Percentiles rank a stretch among this genome's conserved stretches.
phyloP scores from a whole-genome alignment of 1,284 basidiomycete species.

The Cryptococcus sp. region DNA sequence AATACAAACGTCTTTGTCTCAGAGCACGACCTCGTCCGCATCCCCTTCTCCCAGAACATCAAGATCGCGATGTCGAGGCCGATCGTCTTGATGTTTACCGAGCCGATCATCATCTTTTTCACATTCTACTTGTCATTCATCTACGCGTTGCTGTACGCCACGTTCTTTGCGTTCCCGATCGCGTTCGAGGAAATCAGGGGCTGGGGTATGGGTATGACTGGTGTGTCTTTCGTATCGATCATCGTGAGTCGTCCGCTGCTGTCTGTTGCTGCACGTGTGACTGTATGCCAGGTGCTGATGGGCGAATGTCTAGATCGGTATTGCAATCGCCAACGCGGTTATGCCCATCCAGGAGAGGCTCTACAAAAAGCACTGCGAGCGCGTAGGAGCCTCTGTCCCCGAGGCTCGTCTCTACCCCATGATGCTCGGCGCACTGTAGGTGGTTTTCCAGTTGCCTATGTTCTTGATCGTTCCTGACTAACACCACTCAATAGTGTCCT shows the following conservation, averaged over 20 bases:
- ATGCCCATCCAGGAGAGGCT: conserved; percentile 43
- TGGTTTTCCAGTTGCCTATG: background rate
- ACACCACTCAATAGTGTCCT: conserved; percentile 24
- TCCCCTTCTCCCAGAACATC: conserved; percentile 37
- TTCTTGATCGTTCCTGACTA: background rate
- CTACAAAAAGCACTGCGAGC: conserved; percentile 17
- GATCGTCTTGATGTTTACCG: conserved; percentile 49
- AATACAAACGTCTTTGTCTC: conserved; percentile 45
- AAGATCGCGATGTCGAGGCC: conserved; percentile 48
- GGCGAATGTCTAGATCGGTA: conserved; percentile 30
- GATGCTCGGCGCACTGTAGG: conserved; percentile 31
- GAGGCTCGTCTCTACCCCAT: conserved; percentile 40
- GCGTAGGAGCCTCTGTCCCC: conserved; percentile 17
- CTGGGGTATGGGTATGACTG: conserved; percentile 44
- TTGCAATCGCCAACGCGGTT: conserved; percentile 29
- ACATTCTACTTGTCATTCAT: conserved; percentile 53
- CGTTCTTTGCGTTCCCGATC: conserved; percentile 48
- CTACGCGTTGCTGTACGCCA: conserved; percentile 48
- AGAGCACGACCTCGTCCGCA: conserved; percentile 38
- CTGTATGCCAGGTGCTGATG: no score
- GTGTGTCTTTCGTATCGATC: conserved; percentile 45
- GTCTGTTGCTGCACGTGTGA: background rate
- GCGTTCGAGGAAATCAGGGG: conserved; percentile 47
- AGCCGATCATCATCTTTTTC: conserved; percentile 52
- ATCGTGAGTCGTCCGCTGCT: conserved; percentile 24